A percentile compares a stretch with the other conserved stretches of the same genome.
phyloP scores from a whole-genome alignment of 345 rosid genomes.

The Brassica rapa region DNA sequence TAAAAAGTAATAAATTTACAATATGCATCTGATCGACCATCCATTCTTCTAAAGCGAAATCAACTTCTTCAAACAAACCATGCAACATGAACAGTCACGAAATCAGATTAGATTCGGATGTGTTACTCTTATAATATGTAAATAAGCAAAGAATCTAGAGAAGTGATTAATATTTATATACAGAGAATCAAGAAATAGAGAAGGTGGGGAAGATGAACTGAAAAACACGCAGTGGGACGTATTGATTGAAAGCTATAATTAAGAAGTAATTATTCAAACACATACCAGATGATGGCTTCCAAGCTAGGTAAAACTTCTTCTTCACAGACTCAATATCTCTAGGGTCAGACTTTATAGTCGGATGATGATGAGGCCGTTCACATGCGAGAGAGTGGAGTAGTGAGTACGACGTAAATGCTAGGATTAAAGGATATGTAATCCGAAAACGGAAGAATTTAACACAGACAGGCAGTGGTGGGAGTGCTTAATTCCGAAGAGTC shows the following conservation, averaged over 20 bases:
- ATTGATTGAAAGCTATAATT: background rate
- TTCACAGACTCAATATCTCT: no score
- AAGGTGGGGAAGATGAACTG: background rate
- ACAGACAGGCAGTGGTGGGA: background rate
- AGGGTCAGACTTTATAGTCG: background rate
- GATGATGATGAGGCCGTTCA: background rate
- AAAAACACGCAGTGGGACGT: background rate
- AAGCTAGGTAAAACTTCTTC: background rate
- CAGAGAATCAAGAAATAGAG: background rate
- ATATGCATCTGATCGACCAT: background rate
- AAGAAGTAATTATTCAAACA: background rate
- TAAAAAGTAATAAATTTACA: background rate
- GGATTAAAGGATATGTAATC: background rate
- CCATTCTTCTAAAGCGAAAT: background rate
- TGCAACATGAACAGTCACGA: background rate
- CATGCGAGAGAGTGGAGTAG: background rate
- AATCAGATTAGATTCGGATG: background rate
- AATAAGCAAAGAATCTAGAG: background rate
- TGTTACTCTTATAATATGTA: background rate
- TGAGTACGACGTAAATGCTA: background rate
- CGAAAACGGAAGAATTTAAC: background rate
- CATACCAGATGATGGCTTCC: background rate
- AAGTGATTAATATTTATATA: background rate
- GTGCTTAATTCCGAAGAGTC: no score
- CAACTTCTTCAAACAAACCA: background rate